Percentiles rank a stretch among this genome's conserved stretches.
Evolutionary conservation across 73 alveolate genomes (phyloP).

Genomic region (Halteria grandinella): DNA sequence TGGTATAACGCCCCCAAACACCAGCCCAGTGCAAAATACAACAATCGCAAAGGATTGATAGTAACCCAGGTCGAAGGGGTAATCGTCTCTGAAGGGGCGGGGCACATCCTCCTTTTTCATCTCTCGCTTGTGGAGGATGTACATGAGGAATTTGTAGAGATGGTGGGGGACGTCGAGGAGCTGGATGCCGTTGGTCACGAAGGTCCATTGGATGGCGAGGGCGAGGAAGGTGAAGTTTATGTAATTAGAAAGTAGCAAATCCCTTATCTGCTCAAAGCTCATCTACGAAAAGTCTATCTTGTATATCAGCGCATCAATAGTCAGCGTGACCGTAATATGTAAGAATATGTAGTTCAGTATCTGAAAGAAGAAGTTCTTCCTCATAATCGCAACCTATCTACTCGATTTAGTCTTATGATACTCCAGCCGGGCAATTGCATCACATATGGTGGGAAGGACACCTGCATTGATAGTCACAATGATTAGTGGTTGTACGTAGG

Average conservation of each 20-base stretch:
- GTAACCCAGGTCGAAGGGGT: conserved; percentile 43
- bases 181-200: conserved; percentile 16
- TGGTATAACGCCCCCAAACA: conserved; percentile 31
- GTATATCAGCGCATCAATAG: conserved; percentile 28
- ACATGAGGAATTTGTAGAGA: conserved; percentile 7
- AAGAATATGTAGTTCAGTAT: conserved; percentile 23
- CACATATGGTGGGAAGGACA: conserved; percentile 25
- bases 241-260: conserved; percentile 41
- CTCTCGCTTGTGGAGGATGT: neutral
- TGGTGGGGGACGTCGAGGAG: conserved; percentile 42
- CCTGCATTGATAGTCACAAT: conserved; percentile 27
- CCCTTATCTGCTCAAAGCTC: neutral
- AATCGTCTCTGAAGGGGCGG: conserved; percentile 32
- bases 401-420: neutral
- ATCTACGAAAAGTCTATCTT: conserved; percentile 10
- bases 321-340: conserved; percentile 23
- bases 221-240: conserved; percentile 34
- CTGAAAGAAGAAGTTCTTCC: conserved; percentile 46
- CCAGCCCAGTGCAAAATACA: conserved; percentile 8
- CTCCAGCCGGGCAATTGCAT: conserved; percentile 22
- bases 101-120: conserved; percentile 10
- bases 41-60: conserved; percentile 40
- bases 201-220: conserved; percentile 11
- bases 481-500: conserved; percentile 26
- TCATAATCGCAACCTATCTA: conserved; percentile 30